Percentiles rank a stretch among this genome's conserved stretches.
These are phyloP conservation scores for Clonostachys solani DNA, from an alignment of 2,329 filamentous ascomycete genomes.

Conservation along the genomic window DNA sequence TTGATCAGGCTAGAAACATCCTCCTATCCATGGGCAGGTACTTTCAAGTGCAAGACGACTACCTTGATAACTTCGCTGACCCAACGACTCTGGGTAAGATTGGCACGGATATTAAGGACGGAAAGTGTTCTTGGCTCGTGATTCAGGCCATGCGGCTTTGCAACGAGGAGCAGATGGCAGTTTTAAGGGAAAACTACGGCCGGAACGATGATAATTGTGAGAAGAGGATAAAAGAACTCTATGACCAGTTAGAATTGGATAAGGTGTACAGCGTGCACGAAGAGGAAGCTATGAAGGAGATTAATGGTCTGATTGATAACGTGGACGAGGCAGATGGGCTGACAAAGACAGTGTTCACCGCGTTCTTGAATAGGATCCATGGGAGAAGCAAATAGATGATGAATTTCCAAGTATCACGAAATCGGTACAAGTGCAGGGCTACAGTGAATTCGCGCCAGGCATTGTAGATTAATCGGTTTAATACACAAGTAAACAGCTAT, in stretches of 20 bases:
- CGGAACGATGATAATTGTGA: slow-evolving; percentile 83
- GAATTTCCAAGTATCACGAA: background rate
- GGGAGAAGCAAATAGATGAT: slow-evolving; percentile 81
- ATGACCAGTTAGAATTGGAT: slow-evolving; percentile 79
- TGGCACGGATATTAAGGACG: slow-evolving; percentile 97
- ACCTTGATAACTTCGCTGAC: slow-evolving; percentile 95
- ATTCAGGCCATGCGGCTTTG: slow-evolving; percentile 85
- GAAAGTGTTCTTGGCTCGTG: slow-evolving; percentile 98
- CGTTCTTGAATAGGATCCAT: slow-evolving; percentile 95
- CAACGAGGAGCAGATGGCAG: slow-evolving; percentile 78
- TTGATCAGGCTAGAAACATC: slow-evolving; percentile 85
- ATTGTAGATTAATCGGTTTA: too few relatives aligned
- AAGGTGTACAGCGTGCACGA: slow-evolving; percentile 84
- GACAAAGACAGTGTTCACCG: slow-evolving; percentile 86
- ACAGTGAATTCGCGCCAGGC: too few relatives aligned
- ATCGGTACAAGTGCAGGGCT: too few relatives aligned
- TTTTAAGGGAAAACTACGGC: slow-evolving; percentile 91
- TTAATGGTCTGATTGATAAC: slow-evolving; percentile 68
- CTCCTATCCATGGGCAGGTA: slow-evolving; percentile 97
- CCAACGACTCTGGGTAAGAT: slow-evolving; percentile 96
- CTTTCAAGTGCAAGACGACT: slow-evolving; percentile 99
- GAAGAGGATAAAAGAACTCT: slow-evolving; percentile 82
- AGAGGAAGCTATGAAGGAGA: slow-evolving; percentile 74
- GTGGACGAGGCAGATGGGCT: slow-evolving; percentile 85
- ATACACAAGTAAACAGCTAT: too few relatives aligned